Conservation (phyloP, 164 flowering plant genomes). For the Magnolia sinica region DNA sequence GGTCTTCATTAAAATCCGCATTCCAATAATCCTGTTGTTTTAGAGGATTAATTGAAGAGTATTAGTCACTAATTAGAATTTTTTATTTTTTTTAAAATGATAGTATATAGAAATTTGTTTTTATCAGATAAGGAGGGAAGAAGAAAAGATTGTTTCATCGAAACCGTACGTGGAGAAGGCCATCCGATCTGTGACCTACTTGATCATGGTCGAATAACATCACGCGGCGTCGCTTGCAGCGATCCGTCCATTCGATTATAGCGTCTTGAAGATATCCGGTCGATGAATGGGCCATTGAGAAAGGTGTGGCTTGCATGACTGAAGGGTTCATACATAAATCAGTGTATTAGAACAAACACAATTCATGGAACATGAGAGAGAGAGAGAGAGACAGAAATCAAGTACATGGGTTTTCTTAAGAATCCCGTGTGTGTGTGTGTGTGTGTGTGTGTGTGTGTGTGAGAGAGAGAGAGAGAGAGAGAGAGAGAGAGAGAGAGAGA, state of each 20-base stretch:
- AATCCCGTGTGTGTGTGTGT: too few relatives aligned
- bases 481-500: too few relatives aligned
- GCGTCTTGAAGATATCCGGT: conserved; percentile 41
- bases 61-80: not conserved
- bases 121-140: not conserved
- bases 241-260: conserved; percentile 23
- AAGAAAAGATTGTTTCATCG: not conserved
- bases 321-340: not conserved
- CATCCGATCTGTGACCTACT: not conserved
- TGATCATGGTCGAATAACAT: conserved; percentile 3
- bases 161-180: conserved; percentile 4
- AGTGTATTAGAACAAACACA: not conserved
- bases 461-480: too few relatives aligned
- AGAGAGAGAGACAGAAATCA: too few relatives aligned
- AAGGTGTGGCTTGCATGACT: conserved; percentile 10
- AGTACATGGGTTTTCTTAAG: too few relatives aligned
- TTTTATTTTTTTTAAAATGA: too few relatives aligned
- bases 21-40: conserved; percentile 15
- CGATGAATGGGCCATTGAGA: conserved; percentile 10
- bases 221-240: conserved; percentile 21
- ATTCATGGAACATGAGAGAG: not conserved
- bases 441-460: too few relatives aligned
- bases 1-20: not conserved
- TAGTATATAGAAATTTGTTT: not conserved
- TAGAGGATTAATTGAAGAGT: not conserved